These are phyloP conservation scores for Chaetomiaceae sp. DNA, from an alignment of 2,329 filamentous ascomycete genomes.

Conservation along the genomic window DNA sequence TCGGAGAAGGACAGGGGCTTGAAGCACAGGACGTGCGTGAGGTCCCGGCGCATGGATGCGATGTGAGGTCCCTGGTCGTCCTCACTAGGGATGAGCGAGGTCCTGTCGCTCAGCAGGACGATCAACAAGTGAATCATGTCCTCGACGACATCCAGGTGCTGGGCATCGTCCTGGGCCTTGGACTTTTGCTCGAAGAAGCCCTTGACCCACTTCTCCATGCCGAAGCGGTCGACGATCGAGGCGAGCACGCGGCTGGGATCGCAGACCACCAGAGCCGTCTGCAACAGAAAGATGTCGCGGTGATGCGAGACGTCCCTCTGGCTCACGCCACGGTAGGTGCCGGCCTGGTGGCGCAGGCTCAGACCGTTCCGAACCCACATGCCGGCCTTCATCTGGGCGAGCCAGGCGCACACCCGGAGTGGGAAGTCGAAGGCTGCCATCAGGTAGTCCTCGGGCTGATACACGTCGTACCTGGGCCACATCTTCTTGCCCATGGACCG, in stretches of 20 bases:
- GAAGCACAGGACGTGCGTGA: conserved; percentile 92
- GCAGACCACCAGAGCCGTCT: conserved; percentile 84
- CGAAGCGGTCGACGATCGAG: conserved; percentile 87
- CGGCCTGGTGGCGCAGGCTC: conserved; percentile 90
- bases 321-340: conserved; percentile 83
- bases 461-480: conserved; percentile 47
- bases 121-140: conserved; percentile 94
- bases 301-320: conserved; percentile 92
- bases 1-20: conserved; percentile 94
- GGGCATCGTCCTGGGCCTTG: conserved; percentile 74
- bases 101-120: conserved; percentile 83
- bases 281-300: conserved; percentile 88
- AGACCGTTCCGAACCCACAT: conserved; percentile 99
- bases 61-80: conserved; percentile 62
- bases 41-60: conserved; percentile 76
- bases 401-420: conserved; percentile 87
- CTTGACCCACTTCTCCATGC: conserved; percentile 81
- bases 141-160: conserved; percentile 89
- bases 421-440: conserved; percentile 91
- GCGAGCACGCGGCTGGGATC: conserved; percentile 78
- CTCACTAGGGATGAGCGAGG: conserved; percentile 66
- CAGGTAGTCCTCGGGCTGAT: conserved; percentile 70
- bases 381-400: conserved; percentile 95
- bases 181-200: conserved; percentile 71
- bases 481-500: conserved; percentile 56